Conservation (phyloP, 106 monocot species). For the Dendrobium officinale region DNA sequence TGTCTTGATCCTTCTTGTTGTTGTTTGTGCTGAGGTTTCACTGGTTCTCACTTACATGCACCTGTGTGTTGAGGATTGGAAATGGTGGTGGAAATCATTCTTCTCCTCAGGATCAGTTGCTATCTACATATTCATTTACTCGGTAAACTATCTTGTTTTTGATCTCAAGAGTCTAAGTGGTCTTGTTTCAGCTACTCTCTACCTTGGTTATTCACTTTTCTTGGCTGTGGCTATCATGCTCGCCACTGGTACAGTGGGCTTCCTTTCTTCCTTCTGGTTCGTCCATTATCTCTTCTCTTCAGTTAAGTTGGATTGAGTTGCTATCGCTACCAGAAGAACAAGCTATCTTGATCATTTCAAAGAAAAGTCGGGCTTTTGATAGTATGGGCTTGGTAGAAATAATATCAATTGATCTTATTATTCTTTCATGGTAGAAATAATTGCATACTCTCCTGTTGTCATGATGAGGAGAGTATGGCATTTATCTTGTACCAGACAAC, state of each 20-base stretch:
- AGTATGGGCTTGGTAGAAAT: neutral
- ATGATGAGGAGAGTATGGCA: neutral
- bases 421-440: conserved; percentile 2
- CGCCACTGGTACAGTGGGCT: conserved; percentile 42
- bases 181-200: conserved; percentile 48
- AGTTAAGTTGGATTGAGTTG: conserved; percentile 29
- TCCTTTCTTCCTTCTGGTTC: conserved; percentile 49
- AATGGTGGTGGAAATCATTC: conserved; percentile 63
- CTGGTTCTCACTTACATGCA: conserved; percentile 54
- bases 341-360: neutral
- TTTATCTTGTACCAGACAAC: neutral
- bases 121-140: conserved; percentile 42
- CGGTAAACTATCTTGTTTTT: conserved; percentile 47
- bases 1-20: conserved; percentile 43
- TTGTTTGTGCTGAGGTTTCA: conserved; percentile 53
- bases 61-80: conserved; percentile 47
- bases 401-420: neutral
- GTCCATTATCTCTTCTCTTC: conserved; percentile 55
- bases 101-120: conserved; percentile 55
- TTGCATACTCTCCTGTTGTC: neutral
- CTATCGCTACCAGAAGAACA: neutral
- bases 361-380: neutral
- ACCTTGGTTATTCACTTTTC: conserved; percentile 50
- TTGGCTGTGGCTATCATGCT: conserved; percentile 52
- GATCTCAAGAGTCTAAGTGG: conserved; percentile 51